Evolutionary conservation across 176 grass and related monocot species (phyloP).

Genomic region (Guadua angustifolia): DNA sequence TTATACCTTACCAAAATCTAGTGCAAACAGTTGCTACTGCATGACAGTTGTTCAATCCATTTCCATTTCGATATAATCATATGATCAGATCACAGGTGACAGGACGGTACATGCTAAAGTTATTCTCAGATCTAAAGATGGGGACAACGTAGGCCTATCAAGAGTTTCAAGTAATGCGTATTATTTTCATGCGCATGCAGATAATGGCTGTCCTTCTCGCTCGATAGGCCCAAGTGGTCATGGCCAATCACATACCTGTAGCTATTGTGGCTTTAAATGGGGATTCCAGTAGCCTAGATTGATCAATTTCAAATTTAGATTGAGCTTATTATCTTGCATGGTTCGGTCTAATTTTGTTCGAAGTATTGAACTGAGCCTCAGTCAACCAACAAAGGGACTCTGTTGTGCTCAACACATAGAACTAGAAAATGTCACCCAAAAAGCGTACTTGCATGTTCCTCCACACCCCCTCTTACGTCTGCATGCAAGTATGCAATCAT

Average conservation of each 20-base stretch:
- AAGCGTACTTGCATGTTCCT: neutral
- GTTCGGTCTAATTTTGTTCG: neutral
- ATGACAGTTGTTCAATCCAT: neutral
- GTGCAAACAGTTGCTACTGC: too few species aligned
- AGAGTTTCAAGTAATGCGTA: conserved; percentile 33
- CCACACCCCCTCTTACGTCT: neutral
- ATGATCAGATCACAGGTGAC: conserved; percentile 45
- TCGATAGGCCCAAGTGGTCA: conserved; percentile 25
- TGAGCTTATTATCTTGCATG: neutral
- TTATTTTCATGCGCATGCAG: conserved; percentile 36
- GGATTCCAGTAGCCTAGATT: conserved; percentile 11
- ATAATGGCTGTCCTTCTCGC: conserved; percentile 51
- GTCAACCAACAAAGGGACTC: neutral
- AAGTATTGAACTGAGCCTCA: neutral
- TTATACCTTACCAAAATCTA: too few species aligned
- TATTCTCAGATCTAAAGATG: conserved; percentile 27
- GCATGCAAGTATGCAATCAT: neutral
- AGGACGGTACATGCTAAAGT: conserved; percentile 32
- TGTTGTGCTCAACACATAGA: neutral
- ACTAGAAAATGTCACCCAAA: neutral
- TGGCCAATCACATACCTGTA: neutral
- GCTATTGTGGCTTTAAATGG: neutral
- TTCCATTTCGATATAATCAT: neutral
- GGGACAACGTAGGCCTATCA: conserved; percentile 32
- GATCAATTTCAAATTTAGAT: neutral